These are phyloP conservation scores for Trichoderma brevicompactum DNA, from an alignment of 2,329 filamentous ascomycete species.

Conservation along the genomic window DNA sequence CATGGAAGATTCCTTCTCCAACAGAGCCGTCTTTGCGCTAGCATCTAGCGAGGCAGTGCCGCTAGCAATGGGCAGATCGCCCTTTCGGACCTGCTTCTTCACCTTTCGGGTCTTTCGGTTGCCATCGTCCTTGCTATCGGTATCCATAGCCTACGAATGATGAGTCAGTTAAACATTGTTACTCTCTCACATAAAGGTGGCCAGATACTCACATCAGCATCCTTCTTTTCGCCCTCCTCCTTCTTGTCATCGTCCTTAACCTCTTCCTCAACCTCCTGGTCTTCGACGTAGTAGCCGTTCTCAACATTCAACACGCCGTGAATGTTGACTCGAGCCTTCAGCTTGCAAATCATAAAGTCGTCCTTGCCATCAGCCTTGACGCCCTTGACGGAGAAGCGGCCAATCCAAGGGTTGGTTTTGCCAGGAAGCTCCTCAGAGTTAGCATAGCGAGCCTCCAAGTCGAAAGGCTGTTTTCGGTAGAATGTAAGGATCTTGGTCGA, in stretches of 20 bases:
- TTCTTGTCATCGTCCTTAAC: slow-evolving; percentile 77
- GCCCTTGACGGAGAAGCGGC: slow-evolving; percentile 95
- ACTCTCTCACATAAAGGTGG: too few species aligned
- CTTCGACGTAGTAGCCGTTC: slow-evolving; percentile 96
- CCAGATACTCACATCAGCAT: slow-evolving; percentile 70
- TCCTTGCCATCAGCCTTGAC: slow-evolving; percentile 92
- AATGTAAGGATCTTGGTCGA: slow-evolving; percentile 99
- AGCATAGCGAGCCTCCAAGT: slow-evolving; percentile 91
- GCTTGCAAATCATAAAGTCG: slow-evolving; percentile 99
- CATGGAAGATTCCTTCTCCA: slow-evolving; percentile 88
- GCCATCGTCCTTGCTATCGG: slow-evolving; percentile 69
- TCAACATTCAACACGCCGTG: slow-evolving; percentile 97
- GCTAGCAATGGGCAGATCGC: slow-evolving; percentile 84
- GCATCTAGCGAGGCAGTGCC: slow-evolving; percentile 81
- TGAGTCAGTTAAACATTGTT: slow-evolving; percentile 35
- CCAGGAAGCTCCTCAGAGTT: slow-evolving; percentile 85
- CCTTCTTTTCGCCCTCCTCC: slow-evolving; percentile 66
- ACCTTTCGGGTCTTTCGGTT: slow-evolving; percentile 93
- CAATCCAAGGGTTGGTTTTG: slow-evolving; percentile 93
- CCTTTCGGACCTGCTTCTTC: slow-evolving; percentile 99
- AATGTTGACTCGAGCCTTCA: slow-evolving; percentile 95
- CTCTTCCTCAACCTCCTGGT: slow-evolving; percentile 95
- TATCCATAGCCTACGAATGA: slow-evolving; percentile 75
- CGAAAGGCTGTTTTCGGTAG: slow-evolving; percentile 97
- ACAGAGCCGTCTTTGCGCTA: slow-evolving; percentile 64